These are phyloP conservation scores for Ogataea ramenticola DNA, from an alignment of 805 yeast species.

Conservation along the genomic window DNA sequence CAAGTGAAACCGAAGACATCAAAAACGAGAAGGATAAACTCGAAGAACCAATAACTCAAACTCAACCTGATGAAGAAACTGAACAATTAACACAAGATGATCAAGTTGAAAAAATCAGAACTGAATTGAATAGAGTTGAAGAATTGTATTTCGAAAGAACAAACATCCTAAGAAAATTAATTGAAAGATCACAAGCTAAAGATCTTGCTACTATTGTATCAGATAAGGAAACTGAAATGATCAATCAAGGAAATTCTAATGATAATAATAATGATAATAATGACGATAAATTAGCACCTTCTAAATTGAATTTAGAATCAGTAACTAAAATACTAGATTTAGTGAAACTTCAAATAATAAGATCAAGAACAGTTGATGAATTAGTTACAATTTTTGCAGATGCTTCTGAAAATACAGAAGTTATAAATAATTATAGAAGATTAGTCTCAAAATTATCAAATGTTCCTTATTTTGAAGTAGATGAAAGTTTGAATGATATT, in stretches of 20 bases:
- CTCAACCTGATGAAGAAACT: neutral
- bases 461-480: conserved; percentile 59
- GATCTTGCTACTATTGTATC: conserved; percentile 37
- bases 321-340: conserved; percentile 32
- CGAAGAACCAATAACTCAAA: conserved; percentile 32
- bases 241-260: conserved; percentile 9
- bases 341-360: conserved; percentile 44
- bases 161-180: conserved; percentile 14
- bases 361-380: conserved; percentile 48
- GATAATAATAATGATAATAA: no score
- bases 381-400: conserved; percentile 26
- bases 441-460: conserved; percentile 66
- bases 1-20: no score
- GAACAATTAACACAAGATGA: conserved; percentile 1
- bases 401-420: conserved; percentile 39
- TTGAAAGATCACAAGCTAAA: conserved; percentile 38
- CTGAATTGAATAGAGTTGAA: conserved; percentile 11
- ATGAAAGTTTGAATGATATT: conserved; percentile 57
- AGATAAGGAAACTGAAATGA: conserved; percentile 23
- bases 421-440: conserved; percentile 60
- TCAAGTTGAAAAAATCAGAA: conserved; percentile 5
- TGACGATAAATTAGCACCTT: conserved; percentile 13
- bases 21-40: conserved; percentile 14
- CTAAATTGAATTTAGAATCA: conserved; percentile 15
- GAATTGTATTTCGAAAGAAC: conserved; percentile 14